Percentiles rank a stretch among this genome's conserved stretches.
These are phyloP conservation scores for Aspergillus transmontanensis DNA, from an alignment of 2,329 filamentous ascomycete species.

Conservation along the genomic window DNA sequence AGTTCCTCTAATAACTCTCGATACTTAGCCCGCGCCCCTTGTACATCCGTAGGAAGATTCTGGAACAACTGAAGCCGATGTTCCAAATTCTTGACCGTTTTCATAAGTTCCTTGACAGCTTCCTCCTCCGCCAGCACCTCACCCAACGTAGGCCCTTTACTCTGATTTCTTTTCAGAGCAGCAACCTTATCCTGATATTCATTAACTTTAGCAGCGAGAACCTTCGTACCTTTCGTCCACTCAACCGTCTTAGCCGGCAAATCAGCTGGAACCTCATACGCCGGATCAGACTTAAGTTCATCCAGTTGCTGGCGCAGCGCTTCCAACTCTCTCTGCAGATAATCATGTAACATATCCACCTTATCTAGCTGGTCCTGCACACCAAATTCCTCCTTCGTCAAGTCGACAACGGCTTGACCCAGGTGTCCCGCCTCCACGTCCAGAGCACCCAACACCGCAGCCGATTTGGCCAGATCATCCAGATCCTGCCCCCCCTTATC, in stretches of 20 bases:
- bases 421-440: slow-evolving; percentile 54
- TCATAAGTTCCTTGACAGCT: slow-evolving; percentile 59
- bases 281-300: slow-evolving; percentile 33
- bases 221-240: slow-evolving; percentile 69
- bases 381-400: slow-evolving; percentile 58
- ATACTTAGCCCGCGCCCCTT: slow-evolving; percentile 70
- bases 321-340: slow-evolving; percentile 57
- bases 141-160: slow-evolving; percentile 42
- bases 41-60: slow-evolving; percentile 70
- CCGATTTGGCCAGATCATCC: slow-evolving; percentile 58
- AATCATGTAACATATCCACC: slow-evolving; percentile 57
- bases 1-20: slow-evolving; percentile 68
- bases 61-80: slow-evolving; percentile 68
- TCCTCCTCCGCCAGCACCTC: slow-evolving; percentile 62
- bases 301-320: slow-evolving; percentile 32
- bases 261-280: slow-evolving; percentile 58
- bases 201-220: slow-evolving; percentile 65
- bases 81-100: slow-evolving; percentile 66
- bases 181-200: slow-evolving; percentile 64
- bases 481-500: slow-evolving; percentile 58
- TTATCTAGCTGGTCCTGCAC: slow-evolving; percentile 59
- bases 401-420: slow-evolving; percentile 55
- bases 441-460: slow-evolving; percentile 54
- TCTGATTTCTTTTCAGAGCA: slow-evolving; percentile 38
- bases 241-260: slow-evolving; percentile 73